Percentiles rank a stretch among this genome's conserved stretches.
Evolutionary conservation across 2,329 filamentous ascomycete species (phyloP).

Genomic region (Westerdykella sp.): DNA sequence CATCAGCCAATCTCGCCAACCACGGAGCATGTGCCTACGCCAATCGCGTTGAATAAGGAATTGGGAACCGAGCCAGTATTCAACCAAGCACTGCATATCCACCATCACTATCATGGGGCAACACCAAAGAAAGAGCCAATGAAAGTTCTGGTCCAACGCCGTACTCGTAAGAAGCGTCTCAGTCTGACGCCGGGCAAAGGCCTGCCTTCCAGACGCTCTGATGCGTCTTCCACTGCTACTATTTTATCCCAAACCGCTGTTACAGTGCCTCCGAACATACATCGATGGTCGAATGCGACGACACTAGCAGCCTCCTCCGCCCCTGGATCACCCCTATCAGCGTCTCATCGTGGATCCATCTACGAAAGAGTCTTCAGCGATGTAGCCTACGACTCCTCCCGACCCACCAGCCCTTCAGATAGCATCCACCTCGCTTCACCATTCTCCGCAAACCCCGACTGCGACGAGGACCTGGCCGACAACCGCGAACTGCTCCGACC

Average conservation of each 20-base stretch:
- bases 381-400: slow-evolving; percentile 57
- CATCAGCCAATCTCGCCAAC: slow-evolving; percentile 60
- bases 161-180: slow-evolving; percentile 64
- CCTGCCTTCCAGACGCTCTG: slow-evolving; percentile 35
- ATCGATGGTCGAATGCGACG: slow-evolving; percentile 62
- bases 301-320: slow-evolving; percentile 62
- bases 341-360: slow-evolving; percentile 61
- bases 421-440: slow-evolving; percentile 58
- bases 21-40: slow-evolving; percentile 32
- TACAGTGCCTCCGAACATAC: slow-evolving; percentile 48
- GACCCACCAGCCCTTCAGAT: slow-evolving; percentile 69
- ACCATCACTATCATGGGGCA: slow-evolving; percentile 83
- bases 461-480: slow-evolving; percentile 13
- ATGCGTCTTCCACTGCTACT: slow-evolving; percentile 47
- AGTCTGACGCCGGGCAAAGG: slow-evolving; percentile 52
- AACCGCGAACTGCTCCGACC: slow-evolving; percentile 4
- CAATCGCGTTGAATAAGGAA: slow-evolving; percentile 62
- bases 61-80: slow-evolving; percentile 44
- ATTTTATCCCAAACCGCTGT: slow-evolving; percentile 59
- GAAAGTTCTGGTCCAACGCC: slow-evolving; percentile 46
- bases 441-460: slow-evolving; percentile 41
- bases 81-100: slow-evolving; percentile 69
- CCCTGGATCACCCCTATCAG: slow-evolving; percentile 74
- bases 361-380: slow-evolving; percentile 67
- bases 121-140: slow-evolving; percentile 37